Conservation (phyloP, 148 eudicot genomes). For the Cornus kousa region DNA sequence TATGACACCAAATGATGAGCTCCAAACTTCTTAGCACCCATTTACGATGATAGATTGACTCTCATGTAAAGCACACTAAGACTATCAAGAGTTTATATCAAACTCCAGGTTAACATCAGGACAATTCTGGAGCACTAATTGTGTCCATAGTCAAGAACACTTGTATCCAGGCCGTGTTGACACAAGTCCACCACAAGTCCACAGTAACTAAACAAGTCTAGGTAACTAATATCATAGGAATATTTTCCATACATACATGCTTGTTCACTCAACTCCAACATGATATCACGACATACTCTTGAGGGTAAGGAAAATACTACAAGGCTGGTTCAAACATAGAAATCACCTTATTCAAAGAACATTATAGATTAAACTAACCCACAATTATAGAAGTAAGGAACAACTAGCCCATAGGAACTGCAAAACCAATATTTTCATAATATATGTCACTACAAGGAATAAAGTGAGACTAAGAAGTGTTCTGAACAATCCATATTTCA, state of each 20-base stretch:
- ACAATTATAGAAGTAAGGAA: neutral
- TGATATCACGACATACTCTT: neutral
- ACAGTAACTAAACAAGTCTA: neutral
- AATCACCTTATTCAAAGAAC: too few relatives aligned
- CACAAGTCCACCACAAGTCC: neutral
- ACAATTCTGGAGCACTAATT: neutral
- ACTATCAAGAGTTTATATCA: neutral
- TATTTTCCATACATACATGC: too few relatives aligned
- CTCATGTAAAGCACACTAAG: neutral
- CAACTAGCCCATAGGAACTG: neutral
- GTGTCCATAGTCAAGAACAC: neutral
- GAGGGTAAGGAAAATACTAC: neutral
- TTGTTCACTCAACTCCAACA: neutral
- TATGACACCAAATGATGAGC: neutral
- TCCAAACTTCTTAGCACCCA: neutral
- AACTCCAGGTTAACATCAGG: neutral
- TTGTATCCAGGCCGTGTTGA: neutral
- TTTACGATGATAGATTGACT: neutral
- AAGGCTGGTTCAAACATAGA: neutral
- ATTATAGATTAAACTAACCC: neutral
- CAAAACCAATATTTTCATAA: constrained; percentile 1
- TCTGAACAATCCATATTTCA: neutral
- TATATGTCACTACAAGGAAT: neutral
- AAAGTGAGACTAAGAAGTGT: neutral
- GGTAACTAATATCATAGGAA: neutral